Base-by-base conservation (phyloP, 2,329 filamentous ascomycete species). In the Fusarium globosum region DNA sequence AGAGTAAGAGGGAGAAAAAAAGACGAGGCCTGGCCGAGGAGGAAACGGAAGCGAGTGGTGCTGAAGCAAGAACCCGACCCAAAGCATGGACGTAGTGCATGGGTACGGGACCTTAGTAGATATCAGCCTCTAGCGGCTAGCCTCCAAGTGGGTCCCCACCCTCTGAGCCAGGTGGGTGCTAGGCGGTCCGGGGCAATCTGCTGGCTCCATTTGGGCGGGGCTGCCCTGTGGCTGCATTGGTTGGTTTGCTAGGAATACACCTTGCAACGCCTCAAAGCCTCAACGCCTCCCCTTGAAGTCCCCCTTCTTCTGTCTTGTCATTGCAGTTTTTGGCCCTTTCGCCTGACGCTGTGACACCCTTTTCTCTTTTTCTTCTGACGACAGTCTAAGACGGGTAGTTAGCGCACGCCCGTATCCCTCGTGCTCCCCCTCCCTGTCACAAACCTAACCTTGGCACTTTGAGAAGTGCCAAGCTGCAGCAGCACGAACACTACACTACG, bases 1-100 rank as follows among this genome's bases (percentile, higher is more conserved):
- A 77, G 73, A 68, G 70, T 76, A 71, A 77, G 77, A 73, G 75
- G 71, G 74, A 72, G 73, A 76, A 77, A 78, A 77, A 75, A 73
- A 70, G 72, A 75, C 26, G 70, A 74, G 73, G 74, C 66, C 68
- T 63, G 63, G 68, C 69, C 62, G 75, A 79, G 78, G 78, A 69
- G 67, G 66, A 70, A 70, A 43, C 43, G 59, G 59, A 49, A 41
- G 73, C 77, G 67, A 70, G 68, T 65, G 64, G 61, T 64, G 70
- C 66, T 75, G 65, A 73, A 68, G 58, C 66, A 59, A 55, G 51
- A 55, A 55, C 36, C 51, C 51, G 51, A 41, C 51, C 65, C 52
- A 68, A 68, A 72, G 68, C 61, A 69, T 70, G 51, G 51, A 28
- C 51, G 51, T 55, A 55, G 36, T 55, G 51, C 51, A 55, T 55